Percentiles rank a stretch among this genome's conserved stretches.
These are phyloP conservation scores for Venturia nashicola DNA, from an alignment of 2,329 filamentous ascomycete genomes.

Conservation along the genomic window DNA sequence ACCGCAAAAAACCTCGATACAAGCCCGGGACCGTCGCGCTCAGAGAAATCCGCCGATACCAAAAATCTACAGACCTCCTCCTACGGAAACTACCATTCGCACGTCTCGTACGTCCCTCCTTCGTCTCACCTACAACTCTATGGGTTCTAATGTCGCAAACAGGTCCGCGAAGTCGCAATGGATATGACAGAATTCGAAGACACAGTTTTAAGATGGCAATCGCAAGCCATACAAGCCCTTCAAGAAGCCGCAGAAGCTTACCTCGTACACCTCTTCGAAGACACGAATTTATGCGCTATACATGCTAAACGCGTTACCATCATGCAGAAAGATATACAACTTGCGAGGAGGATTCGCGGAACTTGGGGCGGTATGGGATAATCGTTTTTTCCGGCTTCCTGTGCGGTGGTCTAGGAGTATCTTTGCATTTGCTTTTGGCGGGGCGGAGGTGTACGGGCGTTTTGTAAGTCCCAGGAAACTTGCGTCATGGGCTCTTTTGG, in stretches of 20 bases:
- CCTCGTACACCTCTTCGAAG: conserved; percentile 94
- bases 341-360: conserved; percentile 87
- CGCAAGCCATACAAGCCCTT: conserved; percentile 89
- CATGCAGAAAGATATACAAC: conserved; percentile 94
- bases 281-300: conserved; percentile 97
- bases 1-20: conserved; percentile 26
- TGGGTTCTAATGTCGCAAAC: background rate
- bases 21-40: conserved; percentile 75
- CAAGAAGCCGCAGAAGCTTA: conserved; percentile 99
- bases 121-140: background rate
- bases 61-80: conserved; percentile 91
- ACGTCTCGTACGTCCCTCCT: conserved; percentile 50
- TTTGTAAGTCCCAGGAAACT: background rate
- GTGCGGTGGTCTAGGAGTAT: background rate
- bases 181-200: conserved; percentile 66
- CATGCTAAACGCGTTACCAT: conserved; percentile 99
- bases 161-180: conserved; percentile 83
- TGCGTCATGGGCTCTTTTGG: background rate
- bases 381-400: background rate
- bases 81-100: conserved; percentile 98
- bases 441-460: background rate
- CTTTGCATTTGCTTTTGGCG: background rate
- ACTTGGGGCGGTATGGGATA: conserved; percentile 6
- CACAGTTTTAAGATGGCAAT: conserved; percentile 85
- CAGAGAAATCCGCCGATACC: conserved; percentile 96